Evolutionary conservation across 2,329 filamentous ascomycete species (phyloP), one percentile per base, ranked within the genome.

Genomic region (Colletotrichum costaricense): DNA sequence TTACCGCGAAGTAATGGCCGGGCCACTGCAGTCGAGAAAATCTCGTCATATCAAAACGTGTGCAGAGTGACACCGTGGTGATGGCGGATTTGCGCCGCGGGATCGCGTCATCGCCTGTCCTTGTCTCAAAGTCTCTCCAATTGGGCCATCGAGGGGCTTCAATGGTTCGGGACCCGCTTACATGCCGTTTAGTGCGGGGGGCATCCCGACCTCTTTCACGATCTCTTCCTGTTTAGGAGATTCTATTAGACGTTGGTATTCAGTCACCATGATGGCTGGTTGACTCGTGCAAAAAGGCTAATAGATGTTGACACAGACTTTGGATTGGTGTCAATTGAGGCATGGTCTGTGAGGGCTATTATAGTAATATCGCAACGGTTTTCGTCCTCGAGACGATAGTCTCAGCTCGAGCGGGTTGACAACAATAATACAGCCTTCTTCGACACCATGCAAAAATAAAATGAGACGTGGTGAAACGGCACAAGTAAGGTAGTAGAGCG

Each of bases 51-150:
- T 22, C 42, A n/a, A 14, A 49, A 52, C 49, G 22, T 19, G 60
- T 70, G 49, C 55, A 28, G 30, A 57, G 33, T 28, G 26, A 67
- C 60, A 70, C 28, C 11, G 64, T 46, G 5, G 30, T 30, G 56
- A 73, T 73, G 60, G 67, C 67, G 71, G 71, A 57, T 71, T 73
- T 71, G 60, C 67, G 67, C 67, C 67, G 60, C 35, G 56, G 26
- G 35, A 73, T 73, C 60, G 71, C 71, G 71, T 66, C 71, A 73
- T 73, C 67, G 67, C 60, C 60, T 30, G 33, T 33, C 5, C 28
- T 42, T 35, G 62, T 62, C 22, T 42, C 12, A 11, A 55, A 30
- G 7, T 19, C 11, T 12, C 46, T 66, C 35, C 35, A 66, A 73
- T 73, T 73, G 71, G 71, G 35, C 30, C 22, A 16, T n/a, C 19